Conservation (phyloP, 495 filamentous ascomycete species). For the Podospora conica region DNA sequence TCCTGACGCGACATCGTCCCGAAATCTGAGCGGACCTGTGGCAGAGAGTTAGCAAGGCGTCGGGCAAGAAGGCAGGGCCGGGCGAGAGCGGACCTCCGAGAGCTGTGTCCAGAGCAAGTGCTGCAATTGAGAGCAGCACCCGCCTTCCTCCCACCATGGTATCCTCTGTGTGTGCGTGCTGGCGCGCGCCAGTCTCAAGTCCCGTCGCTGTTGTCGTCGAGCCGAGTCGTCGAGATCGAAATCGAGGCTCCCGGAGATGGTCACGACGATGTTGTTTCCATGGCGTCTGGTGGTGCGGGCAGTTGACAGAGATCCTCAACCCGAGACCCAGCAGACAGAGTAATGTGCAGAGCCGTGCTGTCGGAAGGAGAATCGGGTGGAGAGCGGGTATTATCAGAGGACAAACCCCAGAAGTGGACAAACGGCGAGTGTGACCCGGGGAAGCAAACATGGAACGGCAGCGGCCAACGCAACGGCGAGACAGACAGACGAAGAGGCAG, state of each 20-base stretch:
- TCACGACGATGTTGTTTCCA: constrained; percentile 19
- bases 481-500: neutral
- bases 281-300: constrained; percentile 6
- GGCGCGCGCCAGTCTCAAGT: neutral
- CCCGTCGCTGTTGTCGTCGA: neutral
- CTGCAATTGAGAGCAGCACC: constrained; percentile 29
- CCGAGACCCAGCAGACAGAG: neutral
- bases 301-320: neutral
- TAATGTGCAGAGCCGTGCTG: too few relatives aligned
- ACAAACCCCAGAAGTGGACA: neutral
- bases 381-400: constrained; percentile 15
- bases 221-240: neutral
- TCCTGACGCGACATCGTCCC: neutral
- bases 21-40: neutral
- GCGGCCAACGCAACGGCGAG: neutral
- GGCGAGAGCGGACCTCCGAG: constrained; percentile 19
- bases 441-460: constrained; percentile 3
- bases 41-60: neutral
- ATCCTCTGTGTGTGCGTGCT: constrained; percentile 12
- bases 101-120: constrained; percentile 24
- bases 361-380: constrained; percentile 9
- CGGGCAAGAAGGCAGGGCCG: neutral
- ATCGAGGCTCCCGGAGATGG: constrained; percentile 6
- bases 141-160: constrained; percentile 27
- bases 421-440: constrained; percentile 2